Evolutionary conservation across 169 alveolate genomes (phyloP), one percentile per base, ranked within the genome.

Genomic region (Babesia sp.): DNA sequence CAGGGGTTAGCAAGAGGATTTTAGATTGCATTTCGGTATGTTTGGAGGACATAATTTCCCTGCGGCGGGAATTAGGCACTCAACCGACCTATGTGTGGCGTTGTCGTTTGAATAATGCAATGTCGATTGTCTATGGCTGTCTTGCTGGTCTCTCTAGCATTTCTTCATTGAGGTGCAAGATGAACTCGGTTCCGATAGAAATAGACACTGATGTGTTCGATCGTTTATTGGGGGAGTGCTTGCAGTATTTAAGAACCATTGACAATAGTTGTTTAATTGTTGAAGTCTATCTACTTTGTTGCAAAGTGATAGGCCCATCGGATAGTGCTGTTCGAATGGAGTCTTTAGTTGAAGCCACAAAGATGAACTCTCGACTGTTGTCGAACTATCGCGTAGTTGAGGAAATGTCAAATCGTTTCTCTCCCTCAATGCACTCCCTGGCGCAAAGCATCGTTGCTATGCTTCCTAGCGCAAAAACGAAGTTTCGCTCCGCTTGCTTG

Each of bases 111-210:
- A 53, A 64, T 20, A 41, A 9, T 33, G 29, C 11, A 7, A 36
- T 58, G 63, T 60, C 53, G 22, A 51, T 60, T 14, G 11, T 75
- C 5, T 75, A 45, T 45, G 68, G 78, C 20, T 59, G 71, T 39
- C 36, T 66, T 37, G 46, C 31, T 8, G 85, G 85, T 20, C 34
- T 75, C 1, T 26, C 56, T 18, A 46, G 76, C 48, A 75, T 75
- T 16, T 34, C 37, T 26, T 26, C 59, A 29, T 41, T 75, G 76
- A 4, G 85, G n/a, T 36, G 26, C 0, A 75, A 42, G 44, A 50
- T 67, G 69, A 75, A 64, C 26, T n/a, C 71, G 2, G 64, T 51
- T 34, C 41, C 68, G 22, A 6, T 44, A 3, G 51, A 20, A 20
- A n/a, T 45, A 46, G 22, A 64, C 33, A 29, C 18, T 4, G 48